Evolutionary conservation across 495 filamentous ascomycete species (phyloP).

Genomic region (Tetracladium setigerum): DNA sequence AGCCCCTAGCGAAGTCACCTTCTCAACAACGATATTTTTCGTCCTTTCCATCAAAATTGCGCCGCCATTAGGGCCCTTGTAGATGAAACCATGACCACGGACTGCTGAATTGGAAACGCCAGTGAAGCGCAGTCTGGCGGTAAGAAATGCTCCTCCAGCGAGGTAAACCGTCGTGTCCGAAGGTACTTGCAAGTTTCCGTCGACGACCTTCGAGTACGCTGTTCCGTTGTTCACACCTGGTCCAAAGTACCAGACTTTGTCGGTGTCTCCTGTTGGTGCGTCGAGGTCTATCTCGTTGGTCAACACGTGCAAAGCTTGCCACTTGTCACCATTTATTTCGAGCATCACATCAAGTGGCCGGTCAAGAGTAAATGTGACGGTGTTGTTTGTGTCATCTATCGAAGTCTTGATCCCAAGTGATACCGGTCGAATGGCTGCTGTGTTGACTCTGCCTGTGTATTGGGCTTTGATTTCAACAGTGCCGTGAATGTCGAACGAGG

Average conservation of each 20-base stretch:
- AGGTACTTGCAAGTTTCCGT: conserved; percentile 11
- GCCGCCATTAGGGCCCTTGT: not conserved
- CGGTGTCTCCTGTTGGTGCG: conserved; percentile 2
- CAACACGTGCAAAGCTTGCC: conserved; percentile 14
- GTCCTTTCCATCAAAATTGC: not conserved
- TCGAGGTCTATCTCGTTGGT: conserved; percentile 10
- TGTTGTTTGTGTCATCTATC: conserved; percentile 10
- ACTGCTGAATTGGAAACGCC: conserved; percentile 13
- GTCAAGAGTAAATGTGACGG: conserved; percentile 12
- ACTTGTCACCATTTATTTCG: conserved; percentile 17
- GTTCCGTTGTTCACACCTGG: conserved; percentile 11
- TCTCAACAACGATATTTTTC: conserved; percentile 4
- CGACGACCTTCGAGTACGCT: too few species aligned
- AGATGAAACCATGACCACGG: conserved; percentile 15
- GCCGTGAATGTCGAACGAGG: conserved; percentile 19
- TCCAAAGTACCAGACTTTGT: conserved; percentile 17
- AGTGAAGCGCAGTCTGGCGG: conserved; percentile 7
- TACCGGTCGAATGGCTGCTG: conserved; percentile 12
- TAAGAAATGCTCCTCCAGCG: conserved; percentile 14
- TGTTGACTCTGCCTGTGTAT: conserved; percentile 9
- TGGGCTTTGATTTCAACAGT: conserved; percentile 11
- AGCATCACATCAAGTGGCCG: conserved; percentile 15
- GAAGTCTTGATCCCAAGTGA: conserved; percentile 7
- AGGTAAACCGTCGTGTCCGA: conserved; percentile 20
- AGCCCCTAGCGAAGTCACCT: not conserved